These are phyloP conservation scores for Pestalotiopsis sp. DNA, from an alignment of 2,329 filamentous ascomycete species.

Conservation along the genomic window DNA sequence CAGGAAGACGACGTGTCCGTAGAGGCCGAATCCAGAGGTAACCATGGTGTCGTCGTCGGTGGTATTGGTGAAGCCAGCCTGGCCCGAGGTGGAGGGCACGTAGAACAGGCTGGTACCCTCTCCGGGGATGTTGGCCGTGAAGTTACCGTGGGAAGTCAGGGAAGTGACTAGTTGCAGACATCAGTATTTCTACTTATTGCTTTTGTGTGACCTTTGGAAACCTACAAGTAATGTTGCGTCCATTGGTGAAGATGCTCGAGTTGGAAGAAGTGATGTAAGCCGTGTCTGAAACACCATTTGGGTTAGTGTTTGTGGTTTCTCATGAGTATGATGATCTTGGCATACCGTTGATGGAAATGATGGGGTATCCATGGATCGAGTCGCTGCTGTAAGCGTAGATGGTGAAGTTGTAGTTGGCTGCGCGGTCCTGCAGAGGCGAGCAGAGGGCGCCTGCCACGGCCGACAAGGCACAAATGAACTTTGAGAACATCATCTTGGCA, in stretches of 20 bases:
- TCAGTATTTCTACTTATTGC: not conserved
- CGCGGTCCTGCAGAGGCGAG: constrained; percentile 2
- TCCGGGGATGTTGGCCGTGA: constrained; percentile 1
- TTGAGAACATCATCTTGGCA: constrained; percentile 5
- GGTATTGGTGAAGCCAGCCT: not conserved
- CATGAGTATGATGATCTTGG: not conserved
- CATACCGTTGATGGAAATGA: constrained; percentile 4
- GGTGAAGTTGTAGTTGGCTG: not conserved
- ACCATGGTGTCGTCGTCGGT: not conserved
- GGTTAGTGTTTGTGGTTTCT: not conserved
- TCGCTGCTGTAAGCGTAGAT: constrained; percentile 10
- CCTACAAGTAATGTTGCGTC: constrained; percentile 8
- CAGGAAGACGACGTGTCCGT: constrained; percentile 5
- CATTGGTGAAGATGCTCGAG: not conserved
- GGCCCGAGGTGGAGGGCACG: constrained; percentile 6
- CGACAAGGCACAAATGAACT: not conserved
- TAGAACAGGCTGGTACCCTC: not conserved
- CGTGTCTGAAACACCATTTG: not conserved
- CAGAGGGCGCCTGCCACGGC: not conserved
- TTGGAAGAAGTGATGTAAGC: constrained; percentile 1
- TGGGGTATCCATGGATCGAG: not conserved
- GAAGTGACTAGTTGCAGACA: not conserved
- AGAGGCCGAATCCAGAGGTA: constrained; percentile 9
- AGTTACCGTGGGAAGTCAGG: not conserved
- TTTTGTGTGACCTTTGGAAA: not conserved